Conservation (phyloP, 2,329 filamentous ascomycete genomes). For the Aspergillus sp. region DNA sequence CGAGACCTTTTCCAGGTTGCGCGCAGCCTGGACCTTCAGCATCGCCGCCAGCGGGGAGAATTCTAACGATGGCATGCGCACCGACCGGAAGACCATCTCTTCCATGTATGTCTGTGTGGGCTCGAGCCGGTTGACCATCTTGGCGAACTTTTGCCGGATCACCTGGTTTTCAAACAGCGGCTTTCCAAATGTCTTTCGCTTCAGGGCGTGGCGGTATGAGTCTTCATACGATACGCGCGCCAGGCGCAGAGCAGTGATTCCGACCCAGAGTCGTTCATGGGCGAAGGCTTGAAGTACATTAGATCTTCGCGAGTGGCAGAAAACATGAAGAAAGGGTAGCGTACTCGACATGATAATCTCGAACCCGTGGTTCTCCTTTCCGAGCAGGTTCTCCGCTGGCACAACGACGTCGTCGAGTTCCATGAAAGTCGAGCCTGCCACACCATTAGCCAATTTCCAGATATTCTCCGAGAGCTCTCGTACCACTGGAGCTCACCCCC, state of each 20-base stretch:
- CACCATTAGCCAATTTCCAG: background rate
- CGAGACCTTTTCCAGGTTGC: background rate
- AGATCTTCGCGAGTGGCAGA: background rate
- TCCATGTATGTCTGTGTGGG: background rate
- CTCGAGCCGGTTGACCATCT: constrained; percentile 6
- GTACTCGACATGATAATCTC: background rate
- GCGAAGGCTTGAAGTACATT: constrained; percentile 7
- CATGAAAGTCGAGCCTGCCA: background rate
- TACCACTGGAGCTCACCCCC: background rate
- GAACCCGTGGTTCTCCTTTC: background rate
- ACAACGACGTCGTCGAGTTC: background rate
- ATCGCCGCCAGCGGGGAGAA: background rate
- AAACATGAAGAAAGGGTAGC: background rate
- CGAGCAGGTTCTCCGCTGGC: background rate
- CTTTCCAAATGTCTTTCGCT: constrained; percentile 13
- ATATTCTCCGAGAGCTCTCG: background rate
- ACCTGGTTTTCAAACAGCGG: constrained; percentile 13
- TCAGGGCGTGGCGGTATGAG: background rate
- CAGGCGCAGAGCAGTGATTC: constrained; percentile 12
- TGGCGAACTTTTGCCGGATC: constrained; percentile 10
- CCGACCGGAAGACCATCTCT: background rate
- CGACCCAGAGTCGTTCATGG: constrained; percentile 13
- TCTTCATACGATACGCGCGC: background rate
- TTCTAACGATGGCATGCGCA: background rate
- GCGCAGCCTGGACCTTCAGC: background rate